A percentile compares a stretch with the other conserved stretches of the same genome.
phyloP scores from a whole-genome alignment of 2,329 filamentous ascomycete species.

The Arthroderma sp. region DNA sequence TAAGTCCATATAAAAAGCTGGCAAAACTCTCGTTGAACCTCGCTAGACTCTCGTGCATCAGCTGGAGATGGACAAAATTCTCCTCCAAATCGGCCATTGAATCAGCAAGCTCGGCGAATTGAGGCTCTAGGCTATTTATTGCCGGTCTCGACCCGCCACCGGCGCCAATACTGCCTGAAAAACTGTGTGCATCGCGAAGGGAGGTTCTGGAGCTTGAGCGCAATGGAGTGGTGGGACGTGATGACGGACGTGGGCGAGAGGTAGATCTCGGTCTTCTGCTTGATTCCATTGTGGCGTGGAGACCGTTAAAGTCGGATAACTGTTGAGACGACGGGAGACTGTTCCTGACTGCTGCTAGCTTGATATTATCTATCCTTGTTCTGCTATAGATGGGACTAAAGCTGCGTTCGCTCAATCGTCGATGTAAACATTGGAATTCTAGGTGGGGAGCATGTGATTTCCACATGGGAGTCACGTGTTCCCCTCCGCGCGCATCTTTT shows the following conservation, averaged over 20 bases:
- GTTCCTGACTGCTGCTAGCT: too few species aligned
- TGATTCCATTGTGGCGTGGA: constrained; percentile 26
- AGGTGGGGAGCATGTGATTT: background rate
- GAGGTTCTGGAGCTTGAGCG: constrained; percentile 82
- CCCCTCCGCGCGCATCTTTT: background rate
- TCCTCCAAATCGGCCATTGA: constrained; percentile 91
- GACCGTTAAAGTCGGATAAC: too few species aligned
- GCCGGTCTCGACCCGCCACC: constrained; percentile 42
- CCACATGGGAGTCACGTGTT: background rate
- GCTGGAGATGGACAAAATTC: constrained; percentile 92
- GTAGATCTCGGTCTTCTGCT: constrained; percentile 36
- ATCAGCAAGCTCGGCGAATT: constrained; percentile 86
- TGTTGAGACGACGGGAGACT: too few species aligned
- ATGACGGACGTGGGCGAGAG: constrained; percentile 50
- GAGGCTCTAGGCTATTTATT: constrained; percentile 71
- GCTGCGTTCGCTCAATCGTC: too few species aligned
- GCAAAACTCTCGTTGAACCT: constrained; percentile 95
- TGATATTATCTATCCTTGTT: too few species aligned
- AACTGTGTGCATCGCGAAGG: constrained; percentile 62
- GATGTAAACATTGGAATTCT: background rate
- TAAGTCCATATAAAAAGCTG: constrained; percentile 86
- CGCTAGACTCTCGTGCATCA: constrained; percentile 89
- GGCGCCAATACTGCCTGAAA: constrained; percentile 30
- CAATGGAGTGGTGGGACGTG: constrained; percentile 81
- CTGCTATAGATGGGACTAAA: too few species aligned